A percentile compares a stretch with the other conserved stretches of the same genome.
phyloP scores from a whole-genome alignment of 495 filamentous ascomycete genomes.

The Rhizodiscina lignyota region DNA sequence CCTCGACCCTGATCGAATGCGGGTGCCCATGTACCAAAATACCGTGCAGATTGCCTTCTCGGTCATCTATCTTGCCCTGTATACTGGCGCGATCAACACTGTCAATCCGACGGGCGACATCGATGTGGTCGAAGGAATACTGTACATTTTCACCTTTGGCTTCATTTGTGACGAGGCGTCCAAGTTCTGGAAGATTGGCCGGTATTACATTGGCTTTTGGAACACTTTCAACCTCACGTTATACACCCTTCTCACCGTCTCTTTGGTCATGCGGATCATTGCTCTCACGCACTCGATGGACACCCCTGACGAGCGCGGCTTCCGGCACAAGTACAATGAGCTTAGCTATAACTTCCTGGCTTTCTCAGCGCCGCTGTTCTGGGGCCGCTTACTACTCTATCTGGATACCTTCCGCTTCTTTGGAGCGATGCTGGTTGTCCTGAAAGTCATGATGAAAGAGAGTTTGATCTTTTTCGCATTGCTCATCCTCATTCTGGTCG shows the following conservation, averaged over 20 bases:
- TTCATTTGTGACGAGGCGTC: slow-evolving; percentile 74
- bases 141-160: slow-evolving; percentile 85
- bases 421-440: slow-evolving; percentile 88
- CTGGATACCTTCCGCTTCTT: slow-evolving; percentile 90
- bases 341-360: slow-evolving; percentile 85
- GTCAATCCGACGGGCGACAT: slow-evolving; percentile 67
- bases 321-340: slow-evolving; percentile 52
- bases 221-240: slow-evolving; percentile 79
- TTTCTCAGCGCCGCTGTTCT: slow-evolving; percentile 91
- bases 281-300: slow-evolving; percentile 42
- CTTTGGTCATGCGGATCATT: slow-evolving; percentile 59
- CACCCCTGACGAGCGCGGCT: slow-evolving; percentile 20
- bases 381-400: slow-evolving; percentile 83
- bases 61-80: slow-evolving; percentile 64
- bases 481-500: slow-evolving; percentile 68
- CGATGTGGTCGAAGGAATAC: slow-evolving; percentile 65
- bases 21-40: slow-evolving; percentile 85
- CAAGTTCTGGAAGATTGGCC: slow-evolving; percentile 87
- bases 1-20: slow-evolving; percentile 85
- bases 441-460: slow-evolving; percentile 99
- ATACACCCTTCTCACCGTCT: slow-evolving; percentile 59
- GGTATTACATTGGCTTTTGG: slow-evolving; percentile 85
- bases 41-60: slow-evolving; percentile 71
- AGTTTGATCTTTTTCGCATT: slow-evolving; percentile 94
- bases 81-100: slow-evolving; percentile 82